Percentiles rank a stretch among this genome's conserved stretches.
Evolutionary conservation across 2,329 filamentous ascomycete genomes (phyloP).

Genomic region (Magnaporthiopsis rhizophila): DNA sequence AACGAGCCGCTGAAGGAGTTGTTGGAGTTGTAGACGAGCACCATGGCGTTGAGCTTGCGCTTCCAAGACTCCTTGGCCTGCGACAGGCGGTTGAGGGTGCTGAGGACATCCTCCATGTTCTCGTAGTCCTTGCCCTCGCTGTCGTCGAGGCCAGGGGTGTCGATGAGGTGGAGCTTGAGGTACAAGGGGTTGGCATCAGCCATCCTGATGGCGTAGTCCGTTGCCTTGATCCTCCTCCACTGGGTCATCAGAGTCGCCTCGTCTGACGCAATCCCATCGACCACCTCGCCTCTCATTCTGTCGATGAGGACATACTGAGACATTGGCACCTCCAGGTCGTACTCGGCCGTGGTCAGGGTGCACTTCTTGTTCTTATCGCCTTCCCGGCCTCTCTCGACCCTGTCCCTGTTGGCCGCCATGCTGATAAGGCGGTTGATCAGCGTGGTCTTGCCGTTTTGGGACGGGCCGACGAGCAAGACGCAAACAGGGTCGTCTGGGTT

Average conservation of each 20-base stretch:
- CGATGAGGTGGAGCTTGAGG: conserved; percentile 2
- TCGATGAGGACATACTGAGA: background rate
- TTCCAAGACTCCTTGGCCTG: background rate
- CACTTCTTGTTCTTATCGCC: background rate
- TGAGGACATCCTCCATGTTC: conserved; percentile 1
- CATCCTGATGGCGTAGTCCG: background rate
- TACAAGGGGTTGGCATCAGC: background rate
- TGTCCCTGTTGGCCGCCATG: background rate
- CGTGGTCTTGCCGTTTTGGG: background rate
- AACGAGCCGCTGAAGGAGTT: background rate
- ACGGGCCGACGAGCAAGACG: background rate
- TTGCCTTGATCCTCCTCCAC: background rate
- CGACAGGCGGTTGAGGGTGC: background rate
- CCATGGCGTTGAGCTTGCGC: background rate
- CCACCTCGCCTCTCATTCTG: background rate
- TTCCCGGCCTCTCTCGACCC: background rate
- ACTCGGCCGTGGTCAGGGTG: background rate
- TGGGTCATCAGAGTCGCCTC: background rate
- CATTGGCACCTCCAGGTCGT: background rate
- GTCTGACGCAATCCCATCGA: background rate
- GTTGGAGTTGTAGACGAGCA: conserved; percentile 1
- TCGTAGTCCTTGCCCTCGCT: conserved; percentile 3
- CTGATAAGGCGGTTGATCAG: background rate
- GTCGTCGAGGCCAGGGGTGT: conserved; percentile 2
- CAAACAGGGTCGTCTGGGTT: background rate